These are phyloP conservation scores for Penicillium sp. DNA, from an alignment of 2,329 filamentous ascomycete genomes.

Conservation along the genomic window DNA sequence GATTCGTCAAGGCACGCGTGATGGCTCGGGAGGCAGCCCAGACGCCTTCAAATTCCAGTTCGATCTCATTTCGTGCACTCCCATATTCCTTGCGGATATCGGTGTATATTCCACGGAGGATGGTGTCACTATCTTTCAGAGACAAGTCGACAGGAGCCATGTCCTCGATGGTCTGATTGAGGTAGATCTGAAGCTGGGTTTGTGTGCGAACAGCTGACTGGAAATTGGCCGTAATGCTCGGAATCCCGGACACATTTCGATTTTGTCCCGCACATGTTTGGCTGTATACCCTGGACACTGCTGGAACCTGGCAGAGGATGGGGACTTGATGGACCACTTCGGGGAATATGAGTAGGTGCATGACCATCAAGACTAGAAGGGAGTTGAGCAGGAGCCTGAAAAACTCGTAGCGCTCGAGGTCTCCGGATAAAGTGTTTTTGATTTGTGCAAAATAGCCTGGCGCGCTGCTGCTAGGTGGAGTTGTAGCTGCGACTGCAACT, in stretches of 20 bases:
- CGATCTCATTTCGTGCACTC: constrained; percentile 30
- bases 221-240: neutral
- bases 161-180: constrained; percentile 7
- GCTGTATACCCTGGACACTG: constrained; percentile 2
- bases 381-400: constrained; percentile 7
- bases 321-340: constrained; percentile 10
- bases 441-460: neutral
- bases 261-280: constrained; percentile 3
- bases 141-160: constrained; percentile 7
- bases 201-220: constrained; percentile 7
- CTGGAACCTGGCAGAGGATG: constrained; percentile 3
- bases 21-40: constrained; percentile 29
- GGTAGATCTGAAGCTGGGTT: constrained; percentile 10
- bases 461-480: neutral
- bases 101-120: constrained; percentile 24
- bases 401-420: constrained; percentile 1
- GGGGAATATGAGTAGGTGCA: constrained; percentile 13
- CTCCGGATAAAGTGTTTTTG: neutral
- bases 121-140: constrained; percentile 5
- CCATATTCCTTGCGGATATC: constrained; percentile 27
- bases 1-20: constrained; percentile 30
- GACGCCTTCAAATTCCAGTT: constrained; percentile 35
- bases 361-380: constrained; percentile 7
- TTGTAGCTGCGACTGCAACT: neutral
- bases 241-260: neutral